These are phyloP conservation scores for Populus deltoides DNA, from an alignment of 345 rosid genomes.

Conservation along the genomic window DNA sequence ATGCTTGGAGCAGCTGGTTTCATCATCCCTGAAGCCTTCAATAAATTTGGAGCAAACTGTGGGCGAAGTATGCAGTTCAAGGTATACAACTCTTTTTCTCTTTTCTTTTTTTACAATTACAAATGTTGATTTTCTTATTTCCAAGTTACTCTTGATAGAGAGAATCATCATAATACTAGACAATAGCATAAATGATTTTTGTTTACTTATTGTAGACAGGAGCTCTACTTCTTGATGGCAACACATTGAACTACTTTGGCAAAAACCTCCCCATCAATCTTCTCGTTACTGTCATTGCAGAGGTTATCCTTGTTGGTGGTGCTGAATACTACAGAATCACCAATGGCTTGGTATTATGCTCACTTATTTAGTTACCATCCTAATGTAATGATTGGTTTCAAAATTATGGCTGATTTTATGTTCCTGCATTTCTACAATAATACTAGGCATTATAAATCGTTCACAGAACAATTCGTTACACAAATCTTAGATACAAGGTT, in stretches of 20 bases:
- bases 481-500: neutral
- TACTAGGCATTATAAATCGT: neutral
- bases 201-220: conserved; percentile 65
- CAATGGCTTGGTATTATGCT: conserved; percentile 93
- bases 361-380: neutral
- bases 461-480: neutral
- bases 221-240: conserved; percentile 93
- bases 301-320: conserved; percentile 84
- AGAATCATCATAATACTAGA: neutral
- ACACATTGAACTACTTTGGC: conserved; percentile 93
- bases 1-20: too few species aligned
- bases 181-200: neutral
- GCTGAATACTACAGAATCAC: conserved; percentile 96
- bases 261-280: conserved; percentile 89
- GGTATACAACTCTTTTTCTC: conserved; percentile 65
- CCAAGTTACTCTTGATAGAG: neutral
- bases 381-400: neutral
- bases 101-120: neutral
- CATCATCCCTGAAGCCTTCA: conserved; percentile 92
- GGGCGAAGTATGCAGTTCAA: conserved; percentile 99
- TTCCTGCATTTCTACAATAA: neutral
- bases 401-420: neutral
- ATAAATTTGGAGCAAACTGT: conserved; percentile 96
- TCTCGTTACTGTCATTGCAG: conserved; percentile 69
- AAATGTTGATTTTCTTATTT: neutral